A percentile compares a stretch with the other conserved stretches of the same genome.
Conservation (phyloP, 441 rosid genomes). For the Populus hybrid region DNA sequence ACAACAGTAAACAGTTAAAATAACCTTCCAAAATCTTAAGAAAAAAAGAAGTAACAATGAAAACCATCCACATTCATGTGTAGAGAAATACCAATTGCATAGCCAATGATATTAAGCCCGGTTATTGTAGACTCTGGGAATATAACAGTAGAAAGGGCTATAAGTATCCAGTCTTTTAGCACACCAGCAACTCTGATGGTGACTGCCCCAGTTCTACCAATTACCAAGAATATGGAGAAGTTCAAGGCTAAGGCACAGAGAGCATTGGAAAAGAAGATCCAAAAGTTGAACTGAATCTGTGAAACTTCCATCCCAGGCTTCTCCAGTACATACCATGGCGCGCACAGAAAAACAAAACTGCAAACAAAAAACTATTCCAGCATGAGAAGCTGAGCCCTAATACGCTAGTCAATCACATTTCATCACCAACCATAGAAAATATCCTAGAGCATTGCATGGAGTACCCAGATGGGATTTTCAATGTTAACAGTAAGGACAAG, state of each 20-base stretch:
- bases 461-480: too few species aligned
- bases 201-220: conserved; percentile 98
- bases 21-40: background rate
- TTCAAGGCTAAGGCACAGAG: too few species aligned
- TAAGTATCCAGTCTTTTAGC: conserved; percentile 98
- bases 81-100: conserved; percentile 77
- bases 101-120: conserved; percentile 89
- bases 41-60: background rate
- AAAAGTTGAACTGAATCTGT: conserved; percentile 93
- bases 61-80: conserved; percentile 3
- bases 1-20: background rate
- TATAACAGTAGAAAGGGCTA: conserved; percentile 96
- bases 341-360: conserved; percentile 94
- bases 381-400: background rate
- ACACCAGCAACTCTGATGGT: conserved; percentile 99
- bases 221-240: too few species aligned
- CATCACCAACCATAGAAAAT: too few species aligned
- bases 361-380: conserved; percentile 20
- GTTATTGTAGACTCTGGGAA: conserved; percentile 96
- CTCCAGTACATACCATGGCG: conserved; percentile 95
- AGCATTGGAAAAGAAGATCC: too few species aligned
- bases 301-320: conserved; percentile 81
- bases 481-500: too few species aligned
- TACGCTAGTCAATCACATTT: background rate
- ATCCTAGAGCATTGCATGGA: too few species aligned